A percentile compares a stretch with the other conserved stretches of the same genome.
Evolutionary conservation across 202 grass and related monocot species (phyloP).

Genomic region (Digitaria exilis): DNA sequence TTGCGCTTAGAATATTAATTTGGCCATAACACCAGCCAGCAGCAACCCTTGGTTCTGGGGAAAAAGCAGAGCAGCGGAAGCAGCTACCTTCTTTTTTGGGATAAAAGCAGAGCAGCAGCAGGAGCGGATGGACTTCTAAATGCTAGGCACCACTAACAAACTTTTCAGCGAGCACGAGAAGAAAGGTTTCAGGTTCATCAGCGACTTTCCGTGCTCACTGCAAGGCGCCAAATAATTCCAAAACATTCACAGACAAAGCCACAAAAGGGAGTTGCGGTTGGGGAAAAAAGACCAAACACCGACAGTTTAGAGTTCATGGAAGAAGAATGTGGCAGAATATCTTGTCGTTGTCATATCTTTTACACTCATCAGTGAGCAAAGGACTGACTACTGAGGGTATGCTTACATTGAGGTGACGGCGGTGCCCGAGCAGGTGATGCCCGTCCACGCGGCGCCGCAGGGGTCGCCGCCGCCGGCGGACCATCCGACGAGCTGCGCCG

Average conservation of each 20-base stretch:
- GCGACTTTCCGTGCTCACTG: background rate
- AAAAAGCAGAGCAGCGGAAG: background rate
- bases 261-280: background rate
- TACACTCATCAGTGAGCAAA: background rate
- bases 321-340: background rate
- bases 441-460: conserved; percentile 85
- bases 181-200: background rate
- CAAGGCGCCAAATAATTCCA: background rate
- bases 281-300: background rate
- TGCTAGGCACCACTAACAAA: conserved; percentile 2
- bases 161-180: background rate
- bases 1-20: conserved; percentile 11
- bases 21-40: background rate
- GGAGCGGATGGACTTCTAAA: background rate
- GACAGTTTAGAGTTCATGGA: background rate
- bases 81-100: background rate
- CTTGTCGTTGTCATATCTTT: background rate
- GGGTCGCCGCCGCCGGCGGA: conserved; percentile 76
- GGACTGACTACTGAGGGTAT: no score
- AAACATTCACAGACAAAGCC: background rate
- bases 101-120: background rate
- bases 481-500: conserved; percentile 80
- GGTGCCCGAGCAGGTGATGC: conserved; percentile 78
- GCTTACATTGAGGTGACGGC: conserved; percentile 79
- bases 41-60: background rate